phyloP scores from a whole-genome alignment of 805 yeast species.

The Candida peoriensis region DNA sequence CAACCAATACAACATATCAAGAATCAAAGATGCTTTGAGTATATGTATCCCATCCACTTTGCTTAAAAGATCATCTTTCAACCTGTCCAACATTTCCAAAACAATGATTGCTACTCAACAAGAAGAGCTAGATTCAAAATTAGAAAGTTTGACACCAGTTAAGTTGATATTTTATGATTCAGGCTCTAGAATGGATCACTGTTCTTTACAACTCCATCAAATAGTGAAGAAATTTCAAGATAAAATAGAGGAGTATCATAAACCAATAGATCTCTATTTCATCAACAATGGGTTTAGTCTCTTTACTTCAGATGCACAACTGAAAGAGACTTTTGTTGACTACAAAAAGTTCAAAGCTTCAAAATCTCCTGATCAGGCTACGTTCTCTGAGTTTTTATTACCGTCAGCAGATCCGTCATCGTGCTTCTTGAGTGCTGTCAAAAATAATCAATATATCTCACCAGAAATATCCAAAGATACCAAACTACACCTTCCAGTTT shows the following conservation, averaged over 20 bases:
- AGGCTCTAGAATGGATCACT: constrained; percentile 16
- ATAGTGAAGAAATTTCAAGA: constrained; percentile 23
- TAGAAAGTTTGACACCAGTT: constrained; percentile 8
- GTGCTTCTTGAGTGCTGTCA: constrained; percentile 19
- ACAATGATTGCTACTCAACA: constrained; percentile 24
- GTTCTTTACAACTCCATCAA: constrained; percentile 22
- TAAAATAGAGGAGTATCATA: constrained; percentile 7
- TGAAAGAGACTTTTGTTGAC: constrained; percentile 8
- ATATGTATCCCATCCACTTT: constrained; percentile 87
- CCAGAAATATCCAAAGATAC: constrained; percentile 9
- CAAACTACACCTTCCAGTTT: constrained; percentile 9
- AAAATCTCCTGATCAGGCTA: constrained; percentile 7
- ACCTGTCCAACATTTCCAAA: constrained; percentile 22
- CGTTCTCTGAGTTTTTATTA: constrained; percentile 18
- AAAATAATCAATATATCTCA: constrained; percentile 10
- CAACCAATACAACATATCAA: constrained; percentile 60
- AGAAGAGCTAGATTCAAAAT: constrained; percentile 8
- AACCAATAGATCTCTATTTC: constrained; percentile 13
- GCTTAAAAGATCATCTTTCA: constrained; percentile 47
- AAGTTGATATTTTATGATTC: constrained; percentile 22
- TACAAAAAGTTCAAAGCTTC: constrained; percentile 10
- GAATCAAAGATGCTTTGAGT: constrained; percentile 59
- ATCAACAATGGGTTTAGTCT: constrained; percentile 20
- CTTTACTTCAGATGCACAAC: constrained; percentile 7
- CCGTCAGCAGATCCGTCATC: constrained; percentile 23